Percentiles rank a stretch among this genome's conserved stretches.
phyloP scores from a whole-genome alignment of 2,329 filamentous ascomycete species.

The Mollisia scopiformis region DNA sequence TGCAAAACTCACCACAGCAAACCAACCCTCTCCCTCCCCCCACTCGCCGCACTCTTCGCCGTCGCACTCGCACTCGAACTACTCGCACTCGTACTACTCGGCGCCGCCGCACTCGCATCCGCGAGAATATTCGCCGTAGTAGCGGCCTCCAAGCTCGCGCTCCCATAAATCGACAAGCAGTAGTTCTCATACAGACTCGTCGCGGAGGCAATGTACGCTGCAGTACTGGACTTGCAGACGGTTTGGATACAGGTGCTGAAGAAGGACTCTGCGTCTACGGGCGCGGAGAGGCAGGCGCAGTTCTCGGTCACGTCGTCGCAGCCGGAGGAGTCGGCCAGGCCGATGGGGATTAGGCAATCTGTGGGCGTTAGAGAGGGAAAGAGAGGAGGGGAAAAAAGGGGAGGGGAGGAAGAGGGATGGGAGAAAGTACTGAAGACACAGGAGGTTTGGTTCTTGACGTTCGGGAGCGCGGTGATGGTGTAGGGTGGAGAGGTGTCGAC shows the following conservation, averaged over 20 bases:
- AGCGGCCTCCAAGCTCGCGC: neutral
- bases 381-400: neutral
- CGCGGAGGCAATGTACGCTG: neutral
- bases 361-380: neutral
- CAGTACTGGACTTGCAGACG: neutral
- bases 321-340: constrained; percentile 7
- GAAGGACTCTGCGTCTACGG: constrained; percentile 7
- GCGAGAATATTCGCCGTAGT: neutral
- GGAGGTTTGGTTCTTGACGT: neutral
- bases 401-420: neutral
- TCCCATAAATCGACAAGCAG: constrained; percentile 7
- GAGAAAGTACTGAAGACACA: neutral
- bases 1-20: neutral
- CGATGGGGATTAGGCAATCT: constrained; percentile 8
- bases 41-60: neutral
- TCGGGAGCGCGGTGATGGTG: constrained; percentile 12
- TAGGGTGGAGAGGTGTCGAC: constrained; percentile 1
- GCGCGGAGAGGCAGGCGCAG: constrained; percentile 15
- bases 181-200: constrained; percentile 15
- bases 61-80: neutral
- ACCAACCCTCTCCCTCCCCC: neutral
- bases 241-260: neutral
- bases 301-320: constrained; percentile 14
- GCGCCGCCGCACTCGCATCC: neutral
- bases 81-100: neutral